These are phyloP conservation scores for Tulasnella sp. DNA, from an alignment of 768 basidiomycete genomes.

Conservation along the genomic window DNA sequence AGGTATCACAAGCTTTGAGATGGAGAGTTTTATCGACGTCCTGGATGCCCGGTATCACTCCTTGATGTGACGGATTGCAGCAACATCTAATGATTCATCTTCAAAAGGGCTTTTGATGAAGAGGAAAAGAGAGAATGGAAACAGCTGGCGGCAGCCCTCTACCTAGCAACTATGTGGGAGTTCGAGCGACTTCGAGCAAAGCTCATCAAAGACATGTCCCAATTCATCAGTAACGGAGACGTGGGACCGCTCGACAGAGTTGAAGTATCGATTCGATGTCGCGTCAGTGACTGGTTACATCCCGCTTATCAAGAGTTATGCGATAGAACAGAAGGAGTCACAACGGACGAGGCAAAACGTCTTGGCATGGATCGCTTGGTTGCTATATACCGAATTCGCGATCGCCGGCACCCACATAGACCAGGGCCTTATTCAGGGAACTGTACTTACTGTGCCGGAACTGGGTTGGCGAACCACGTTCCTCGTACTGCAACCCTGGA, in stretches of 20 bases:
- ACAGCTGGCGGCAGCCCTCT: neutral
- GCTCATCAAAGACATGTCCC: no score
- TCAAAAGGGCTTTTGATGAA: neutral
- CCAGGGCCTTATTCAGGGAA: no score
- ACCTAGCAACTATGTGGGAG: constrained; percentile 23
- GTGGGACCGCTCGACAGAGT: neutral
- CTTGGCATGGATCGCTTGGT: no score
- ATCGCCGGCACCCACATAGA: neutral
- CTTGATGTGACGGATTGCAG: no score
- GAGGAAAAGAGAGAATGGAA: neutral
- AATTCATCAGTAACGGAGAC: neutral
- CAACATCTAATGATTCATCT: neutral
- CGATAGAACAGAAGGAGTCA: no score
- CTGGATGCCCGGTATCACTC: neutral
- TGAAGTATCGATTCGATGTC: constrained; percentile 1
- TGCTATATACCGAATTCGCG: no score
- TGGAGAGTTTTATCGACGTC: constrained; percentile 9
- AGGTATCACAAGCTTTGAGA: no score
- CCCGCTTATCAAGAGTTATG: no score
- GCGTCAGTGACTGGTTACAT: neutral
- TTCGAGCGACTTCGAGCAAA: neutral
- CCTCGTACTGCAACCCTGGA: no score
- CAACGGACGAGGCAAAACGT: no score
- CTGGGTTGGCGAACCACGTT: no score
- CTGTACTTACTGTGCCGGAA: no score